These are phyloP conservation scores for Entomortierella beljakovae DNA, from an alignment of 192 early-diverging fungal species.

Conservation along the genomic window DNA sequence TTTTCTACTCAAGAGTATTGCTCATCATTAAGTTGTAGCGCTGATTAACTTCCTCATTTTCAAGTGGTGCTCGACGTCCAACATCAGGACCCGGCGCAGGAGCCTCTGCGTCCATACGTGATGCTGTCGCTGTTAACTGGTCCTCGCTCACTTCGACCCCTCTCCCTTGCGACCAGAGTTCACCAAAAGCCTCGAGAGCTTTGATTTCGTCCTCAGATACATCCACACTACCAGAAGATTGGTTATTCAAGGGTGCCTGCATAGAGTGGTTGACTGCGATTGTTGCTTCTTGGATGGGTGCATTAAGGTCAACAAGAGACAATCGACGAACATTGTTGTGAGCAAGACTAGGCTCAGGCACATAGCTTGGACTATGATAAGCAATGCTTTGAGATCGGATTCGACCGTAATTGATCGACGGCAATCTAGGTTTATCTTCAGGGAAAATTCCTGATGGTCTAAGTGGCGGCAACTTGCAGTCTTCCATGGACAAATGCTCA, in stretches of 20 bases:
- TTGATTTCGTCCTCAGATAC: slow-evolving; percentile 50
- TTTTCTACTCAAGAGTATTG: slow-evolving; percentile 7
- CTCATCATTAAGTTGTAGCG: neutral
- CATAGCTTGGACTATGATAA: neutral
- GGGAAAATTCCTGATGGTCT: slow-evolving; percentile 16
- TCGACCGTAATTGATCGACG: slow-evolving; percentile 13
- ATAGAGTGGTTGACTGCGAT: slow-evolving; percentile 21
- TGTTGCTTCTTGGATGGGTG: slow-evolving; percentile 40
- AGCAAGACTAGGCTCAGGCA: slow-evolving; percentile 3
- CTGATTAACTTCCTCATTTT: neutral
- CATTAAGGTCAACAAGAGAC: slow-evolving; percentile 44
- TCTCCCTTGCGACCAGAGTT: slow-evolving; percentile 51
- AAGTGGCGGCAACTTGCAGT: slow-evolving; percentile 38
- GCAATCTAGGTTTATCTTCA: slow-evolving; percentile 27
- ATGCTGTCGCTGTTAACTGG: neutral
- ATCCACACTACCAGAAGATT: slow-evolving; percentile 17
- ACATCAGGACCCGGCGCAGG: slow-evolving; percentile 28
- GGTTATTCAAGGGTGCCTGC: neutral
- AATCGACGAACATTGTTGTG: slow-evolving; percentile 31
- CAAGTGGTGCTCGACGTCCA: slow-evolving; percentile 20
- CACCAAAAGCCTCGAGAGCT: slow-evolving; percentile 48
- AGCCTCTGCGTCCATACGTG: neutral
- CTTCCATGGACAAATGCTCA: slow-evolving; percentile 10
- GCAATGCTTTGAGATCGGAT: slow-evolving; percentile 38
- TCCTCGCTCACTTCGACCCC: slow-evolving; percentile 31